Percentiles rank a stretch among this genome's conserved stretches.
phyloP scores from a whole-genome alignment of 148 eudicot species.

The Camellia japonica region DNA sequence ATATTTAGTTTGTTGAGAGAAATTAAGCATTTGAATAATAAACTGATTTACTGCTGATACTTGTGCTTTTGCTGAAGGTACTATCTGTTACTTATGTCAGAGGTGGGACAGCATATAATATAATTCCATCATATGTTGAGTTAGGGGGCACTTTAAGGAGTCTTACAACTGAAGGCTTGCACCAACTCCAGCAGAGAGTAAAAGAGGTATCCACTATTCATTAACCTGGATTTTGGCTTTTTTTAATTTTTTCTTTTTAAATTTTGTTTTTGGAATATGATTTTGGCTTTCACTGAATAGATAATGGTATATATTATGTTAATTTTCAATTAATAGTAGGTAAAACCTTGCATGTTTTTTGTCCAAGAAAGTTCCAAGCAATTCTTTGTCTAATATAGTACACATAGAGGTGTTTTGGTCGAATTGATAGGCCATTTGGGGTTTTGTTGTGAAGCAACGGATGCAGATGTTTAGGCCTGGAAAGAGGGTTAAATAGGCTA shows the following conservation, averaged over 20 bases:
- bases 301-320: not conserved
- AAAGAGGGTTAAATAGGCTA: too few species aligned
- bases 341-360: not conserved
- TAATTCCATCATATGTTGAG: constrained; percentile 60
- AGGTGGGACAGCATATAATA: constrained; percentile 57
- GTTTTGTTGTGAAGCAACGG: not conserved
- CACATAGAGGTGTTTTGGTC: not conserved
- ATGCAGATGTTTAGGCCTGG: too few species aligned
- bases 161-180: constrained; percentile 71
- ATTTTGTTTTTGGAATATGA: too few species aligned
- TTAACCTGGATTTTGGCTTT: not conserved
- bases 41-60: constrained; percentile 1
- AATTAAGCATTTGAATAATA: not conserved
- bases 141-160: constrained; percentile 84
- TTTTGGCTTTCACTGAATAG: not conserved
- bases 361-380: not conserved
- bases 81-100: constrained; percentile 70
- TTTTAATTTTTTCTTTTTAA: too few species aligned
- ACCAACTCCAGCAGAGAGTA: constrained; percentile 49
- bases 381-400: not conserved
- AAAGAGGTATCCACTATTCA: constrained; percentile 51
- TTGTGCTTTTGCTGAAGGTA: constrained; percentile 52
- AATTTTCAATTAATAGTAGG: not conserved
- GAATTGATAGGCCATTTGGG: not conserved
- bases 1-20: not conserved